phyloP scores from a whole-genome alignment of 106 monocot genomes.

The Posidonia australis region DNA sequence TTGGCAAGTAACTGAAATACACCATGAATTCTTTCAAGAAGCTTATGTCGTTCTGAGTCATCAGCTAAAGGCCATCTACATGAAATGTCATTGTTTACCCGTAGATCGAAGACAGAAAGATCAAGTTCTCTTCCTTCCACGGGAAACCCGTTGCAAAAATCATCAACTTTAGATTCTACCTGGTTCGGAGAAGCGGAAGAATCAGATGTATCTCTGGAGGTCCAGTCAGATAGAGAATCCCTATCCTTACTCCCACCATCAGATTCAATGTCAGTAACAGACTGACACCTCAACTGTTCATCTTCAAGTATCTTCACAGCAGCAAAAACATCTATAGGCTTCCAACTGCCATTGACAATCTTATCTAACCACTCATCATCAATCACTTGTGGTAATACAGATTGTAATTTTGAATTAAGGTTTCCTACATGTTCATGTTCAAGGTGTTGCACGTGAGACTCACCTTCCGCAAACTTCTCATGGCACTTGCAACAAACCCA shows the following conservation, averaged over 20 bases:
- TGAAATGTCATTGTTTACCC: background rate
- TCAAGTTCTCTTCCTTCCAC: conserved; percentile 15
- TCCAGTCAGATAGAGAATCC: conserved; percentile 27
- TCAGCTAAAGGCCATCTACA: conserved; percentile 61
- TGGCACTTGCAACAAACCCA: conserved; percentile 62
- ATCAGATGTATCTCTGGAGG: conserved; percentile 22
- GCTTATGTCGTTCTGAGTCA: conserved; percentile 56
- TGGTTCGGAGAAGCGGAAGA: conserved; percentile 23
- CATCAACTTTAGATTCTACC: conserved; percentile 14
- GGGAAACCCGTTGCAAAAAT: conserved; percentile 26
- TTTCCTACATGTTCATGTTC: conserved; percentile 47
- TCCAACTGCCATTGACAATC: conserved; percentile 54
- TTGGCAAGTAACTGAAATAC: conserved; percentile 49
- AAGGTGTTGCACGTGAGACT: conserved; percentile 48
- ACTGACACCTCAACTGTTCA: conserved; percentile 13
- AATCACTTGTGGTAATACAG: conserved; percentile 55
- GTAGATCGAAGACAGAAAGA: background rate
- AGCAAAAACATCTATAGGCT: conserved; percentile 48
- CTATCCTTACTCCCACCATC: conserved; percentile 26
- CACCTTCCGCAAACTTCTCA: conserved; percentile 44
- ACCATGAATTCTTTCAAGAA: conserved; percentile 68
- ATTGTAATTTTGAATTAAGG: conserved; percentile 34
- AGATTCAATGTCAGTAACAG: conserved; percentile 8
- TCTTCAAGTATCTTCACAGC: conserved; percentile 41
- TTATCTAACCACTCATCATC: conserved; percentile 47